Conservation (phyloP, 106 monocot species). For the Ottelia alismoides region DNA sequence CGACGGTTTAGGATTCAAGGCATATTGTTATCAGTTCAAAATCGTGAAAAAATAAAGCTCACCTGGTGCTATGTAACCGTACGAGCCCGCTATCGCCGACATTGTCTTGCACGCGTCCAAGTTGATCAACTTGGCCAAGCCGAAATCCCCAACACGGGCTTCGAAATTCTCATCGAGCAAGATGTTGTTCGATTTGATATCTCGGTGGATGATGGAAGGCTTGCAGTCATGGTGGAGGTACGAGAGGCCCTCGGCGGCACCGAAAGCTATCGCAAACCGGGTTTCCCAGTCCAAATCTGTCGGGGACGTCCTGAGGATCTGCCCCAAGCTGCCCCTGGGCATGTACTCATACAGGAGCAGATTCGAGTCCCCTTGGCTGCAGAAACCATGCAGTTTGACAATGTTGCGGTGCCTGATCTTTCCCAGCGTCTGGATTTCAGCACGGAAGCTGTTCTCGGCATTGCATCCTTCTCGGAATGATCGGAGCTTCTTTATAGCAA, state of each 20-base stretch:
- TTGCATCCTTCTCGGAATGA: not conserved
- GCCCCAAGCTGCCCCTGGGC: conserved; percentile 32
- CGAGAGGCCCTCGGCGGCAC: conserved; percentile 37
- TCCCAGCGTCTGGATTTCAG: conserved; percentile 29
- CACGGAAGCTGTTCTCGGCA: not conserved
- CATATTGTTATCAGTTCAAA: too few species aligned
- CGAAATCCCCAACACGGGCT: conserved; percentile 46
- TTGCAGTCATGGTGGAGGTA: conserved; percentile 51
- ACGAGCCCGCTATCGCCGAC: conserved; percentile 80
- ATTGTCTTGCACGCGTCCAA: conserved; percentile 41
- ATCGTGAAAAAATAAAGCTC: conserved; percentile 1
- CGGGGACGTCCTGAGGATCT: too few species aligned
- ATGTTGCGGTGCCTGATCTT: conserved; percentile 42
- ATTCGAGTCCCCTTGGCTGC: conserved; percentile 22
- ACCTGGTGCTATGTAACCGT: conserved; percentile 91
- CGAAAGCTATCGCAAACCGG: conserved; percentile 34
- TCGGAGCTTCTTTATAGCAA: not conserved
- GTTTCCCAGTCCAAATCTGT: conserved; percentile 30
- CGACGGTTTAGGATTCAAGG: too few species aligned
- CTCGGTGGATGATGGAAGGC: conserved; percentile 49
- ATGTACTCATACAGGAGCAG: too few species aligned
- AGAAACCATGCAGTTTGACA: conserved; percentile 32
- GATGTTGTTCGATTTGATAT: conserved; percentile 54
- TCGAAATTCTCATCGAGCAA: conserved; percentile 38
- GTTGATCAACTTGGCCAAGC: conserved; percentile 41